phyloP scores from a whole-genome alignment of 2,329 filamentous ascomycete species.

The Chrysoporthe austroafricana region DNA sequence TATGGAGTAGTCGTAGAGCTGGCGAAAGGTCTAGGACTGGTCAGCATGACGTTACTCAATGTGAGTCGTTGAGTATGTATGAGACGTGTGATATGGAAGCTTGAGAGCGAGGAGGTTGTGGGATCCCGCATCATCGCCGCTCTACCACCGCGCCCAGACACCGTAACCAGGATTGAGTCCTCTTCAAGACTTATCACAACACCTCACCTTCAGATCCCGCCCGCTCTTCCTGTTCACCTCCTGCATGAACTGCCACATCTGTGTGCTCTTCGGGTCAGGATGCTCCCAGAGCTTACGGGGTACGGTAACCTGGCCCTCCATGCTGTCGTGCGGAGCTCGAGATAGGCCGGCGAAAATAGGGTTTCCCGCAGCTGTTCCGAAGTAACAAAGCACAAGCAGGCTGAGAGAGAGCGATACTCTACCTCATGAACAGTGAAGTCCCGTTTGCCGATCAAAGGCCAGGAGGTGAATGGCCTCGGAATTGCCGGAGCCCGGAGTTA shows the following conservation, averaged over 20 bases:
- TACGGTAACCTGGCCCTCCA: conserved; percentile 32
- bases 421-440: neutral
- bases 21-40: conserved; percentile 61
- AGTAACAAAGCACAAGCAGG: no score
- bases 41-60: neutral
- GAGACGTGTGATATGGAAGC: neutral
- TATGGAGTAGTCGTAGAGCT: conserved; percentile 73
- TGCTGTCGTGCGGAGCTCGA: neutral
- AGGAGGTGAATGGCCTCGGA: neutral
- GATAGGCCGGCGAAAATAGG: no score
- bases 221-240: conserved; percentile 61
- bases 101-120: conserved; percentile 7
- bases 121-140: neutral
- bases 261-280: conserved; percentile 61
- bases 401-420: neutral
- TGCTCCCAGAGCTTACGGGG: conserved; percentile 73
- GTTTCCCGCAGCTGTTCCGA: no score
- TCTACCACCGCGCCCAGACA: neutral
- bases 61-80: neutral
- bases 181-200: neutral
- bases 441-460: neutral
- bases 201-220: conserved; percentile 59
- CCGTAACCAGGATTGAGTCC: neutral
- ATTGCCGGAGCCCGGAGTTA: neutral
- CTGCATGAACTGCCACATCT: conserved; percentile 71